Conservation (phyloP, 1,284 basidiomycete species). For the Cryptococcus wingfieldii region DNA sequence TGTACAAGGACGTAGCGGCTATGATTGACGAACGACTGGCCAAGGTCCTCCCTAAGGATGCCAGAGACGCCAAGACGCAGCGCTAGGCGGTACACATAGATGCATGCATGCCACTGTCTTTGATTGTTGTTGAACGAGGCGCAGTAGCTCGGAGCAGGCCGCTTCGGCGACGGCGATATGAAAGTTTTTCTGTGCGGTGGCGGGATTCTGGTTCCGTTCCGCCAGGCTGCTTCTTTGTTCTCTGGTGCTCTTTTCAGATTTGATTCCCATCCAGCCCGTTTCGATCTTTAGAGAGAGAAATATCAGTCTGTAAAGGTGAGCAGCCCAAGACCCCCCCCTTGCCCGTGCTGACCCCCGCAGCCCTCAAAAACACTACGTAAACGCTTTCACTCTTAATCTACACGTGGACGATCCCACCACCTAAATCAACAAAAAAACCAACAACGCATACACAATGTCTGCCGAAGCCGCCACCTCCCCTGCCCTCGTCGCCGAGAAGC, state of each 20-base stretch:
- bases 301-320: constrained; percentile 16
- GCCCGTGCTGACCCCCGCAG: constrained; percentile 2
- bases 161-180: too few relatives aligned
- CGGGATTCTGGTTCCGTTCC: too few relatives aligned
- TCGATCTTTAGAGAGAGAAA: constrained; percentile 5
- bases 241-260: constrained; percentile 4
- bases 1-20: constrained; percentile 28
- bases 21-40: constrained; percentile 33
- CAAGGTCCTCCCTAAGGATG: constrained; percentile 20
- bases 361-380: constrained; percentile 41
- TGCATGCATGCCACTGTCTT: neutral
- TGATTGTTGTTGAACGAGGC: too few relatives aligned
- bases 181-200: too few relatives aligned
- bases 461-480: constrained; percentile 27
- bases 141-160: too few relatives aligned
- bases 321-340: neutral
- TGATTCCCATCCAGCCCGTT: constrained; percentile 8
- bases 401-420: constrained; percentile 40
- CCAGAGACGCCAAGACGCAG: constrained; percentile 8
- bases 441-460: constrained; percentile 24
- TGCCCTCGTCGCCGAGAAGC: constrained; percentile 20
- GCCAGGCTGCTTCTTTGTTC: neutral
- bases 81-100: constrained; percentile 8
- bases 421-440: constrained; percentile 6
- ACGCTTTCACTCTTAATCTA: constrained; percentile 20